Base-by-base conservation (phyloP, 169 alveolate species). In the Plasmodium yoelii region DNA sequence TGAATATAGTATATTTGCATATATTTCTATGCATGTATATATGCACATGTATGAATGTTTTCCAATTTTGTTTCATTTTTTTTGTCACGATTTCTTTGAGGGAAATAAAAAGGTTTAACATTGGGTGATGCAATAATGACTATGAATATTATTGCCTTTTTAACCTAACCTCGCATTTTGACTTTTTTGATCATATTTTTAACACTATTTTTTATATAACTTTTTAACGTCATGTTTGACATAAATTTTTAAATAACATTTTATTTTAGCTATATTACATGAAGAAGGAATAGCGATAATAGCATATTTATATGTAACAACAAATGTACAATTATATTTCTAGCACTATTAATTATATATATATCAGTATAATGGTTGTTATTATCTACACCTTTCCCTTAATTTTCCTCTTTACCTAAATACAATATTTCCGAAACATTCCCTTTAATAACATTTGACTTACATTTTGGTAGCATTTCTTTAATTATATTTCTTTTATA, bases 371-470 rank as follows among this genome's bases (percentile, higher is more conserved):
- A n/a, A 1, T 51, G 44, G 9, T 19, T 84, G 60, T 69, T 84
- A 39, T 87, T 84, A 84, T 84, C 91, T 19, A 84, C 74, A 12
- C 87, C 91, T 56, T 84, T 84, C 1, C 91, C 91, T 1, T 42
- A 42, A 55, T 69, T 69, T 7, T 69, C 74, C 59, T 56, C 91
- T 84, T 84, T 84, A 59, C 70, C 87, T 57, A 84, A 44, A 19
- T 84, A 84, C 26, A 12, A 46, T 18, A 84, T 84, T 84, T 84
- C 91, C 4, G 91, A 63, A 26, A 84, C 10, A 84, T 69, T 84
- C 7, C 91, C 87, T 84, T 84, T 84, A 53, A 84, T 84, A n/a
- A 56, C 77, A 84, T 84, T 69, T 39, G 91, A 86, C 44, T 84
- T 56, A 24, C 91, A 84, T 34, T 69, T 84, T 55, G 22, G 13